phyloP scores from a whole-genome alignment of 1,284 basidiomycete species.

The Boletus sp. region DNA sequence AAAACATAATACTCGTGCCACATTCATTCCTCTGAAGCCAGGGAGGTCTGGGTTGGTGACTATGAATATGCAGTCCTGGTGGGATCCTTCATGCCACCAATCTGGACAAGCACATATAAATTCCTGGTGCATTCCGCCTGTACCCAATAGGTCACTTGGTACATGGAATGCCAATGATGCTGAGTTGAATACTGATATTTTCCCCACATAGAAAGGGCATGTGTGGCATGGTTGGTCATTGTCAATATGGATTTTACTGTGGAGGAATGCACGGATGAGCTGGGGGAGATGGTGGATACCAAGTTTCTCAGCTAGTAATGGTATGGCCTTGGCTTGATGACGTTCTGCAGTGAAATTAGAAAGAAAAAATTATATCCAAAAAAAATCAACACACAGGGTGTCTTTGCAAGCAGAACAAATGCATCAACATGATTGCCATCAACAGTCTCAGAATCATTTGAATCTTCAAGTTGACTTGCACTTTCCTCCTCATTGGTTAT shows the following conservation, averaged over 20 bases:
- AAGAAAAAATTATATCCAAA: no score
- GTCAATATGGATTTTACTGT: conserved; percentile 27
- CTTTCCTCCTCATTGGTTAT: no score
- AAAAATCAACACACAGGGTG: no score
- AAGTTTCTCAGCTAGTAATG: conserved; percentile 7
- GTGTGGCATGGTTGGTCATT: not conserved
- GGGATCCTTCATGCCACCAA: conserved; percentile 11
- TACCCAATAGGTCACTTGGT: conserved; percentile 16
- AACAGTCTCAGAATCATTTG: no score
- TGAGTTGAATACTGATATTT: conserved; percentile 16
- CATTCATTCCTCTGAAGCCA: not conserved
- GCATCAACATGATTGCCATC: no score
- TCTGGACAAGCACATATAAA: conserved; percentile 10
- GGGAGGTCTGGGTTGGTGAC: not conserved
- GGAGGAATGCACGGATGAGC: conserved; percentile 25
- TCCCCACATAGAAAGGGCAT: conserved; percentile 1
- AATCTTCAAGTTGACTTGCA: no score
- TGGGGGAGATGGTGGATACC: conserved; percentile 1
- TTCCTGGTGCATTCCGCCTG: conserved; percentile 12
- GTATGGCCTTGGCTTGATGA: not conserved
- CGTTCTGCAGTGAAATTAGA: conserved; percentile 1
- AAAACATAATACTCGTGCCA: not conserved
- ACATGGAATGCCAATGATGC: conserved; percentile 4
- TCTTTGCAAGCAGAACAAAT: no score
- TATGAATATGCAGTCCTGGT: conserved; percentile 17